Conservation (phyloP, 495 filamentous ascomycete species). For the Viridothelium virens region DNA sequence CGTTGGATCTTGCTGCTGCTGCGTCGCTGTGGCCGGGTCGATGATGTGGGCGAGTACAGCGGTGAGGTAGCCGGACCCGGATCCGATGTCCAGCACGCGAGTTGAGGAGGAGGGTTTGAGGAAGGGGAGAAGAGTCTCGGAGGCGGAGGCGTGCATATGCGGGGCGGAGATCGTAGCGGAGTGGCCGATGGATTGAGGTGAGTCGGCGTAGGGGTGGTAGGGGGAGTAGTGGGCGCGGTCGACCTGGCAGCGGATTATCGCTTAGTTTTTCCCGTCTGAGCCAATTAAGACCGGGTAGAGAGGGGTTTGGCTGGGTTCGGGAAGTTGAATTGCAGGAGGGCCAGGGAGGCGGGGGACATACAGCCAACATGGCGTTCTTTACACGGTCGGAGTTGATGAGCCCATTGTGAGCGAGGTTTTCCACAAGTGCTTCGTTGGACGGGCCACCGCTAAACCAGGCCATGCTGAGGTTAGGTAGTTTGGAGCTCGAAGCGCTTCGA, state of each 20-base stretch:
- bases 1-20: neutral
- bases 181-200: constrained; percentile 82
- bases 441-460: constrained; percentile 81
- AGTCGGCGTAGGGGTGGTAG: constrained; percentile 69
- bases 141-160: constrained; percentile 83
- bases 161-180: constrained; percentile 88
- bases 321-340: no score
- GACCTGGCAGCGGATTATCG: constrained; percentile 47
- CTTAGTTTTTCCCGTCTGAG: no score
- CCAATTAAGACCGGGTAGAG: no score
- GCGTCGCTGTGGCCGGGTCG: constrained; percentile 31
- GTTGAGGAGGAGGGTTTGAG: constrained; percentile 41
- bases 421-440: constrained; percentile 68
- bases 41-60: constrained; percentile 81
- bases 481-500: neutral
- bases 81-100: constrained; percentile 78
- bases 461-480: constrained; percentile 48
- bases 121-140: constrained; percentile 47
- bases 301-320: no score
- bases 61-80: constrained; percentile 84
- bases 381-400: constrained; percentile 66
- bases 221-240: constrained; percentile 81
- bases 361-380: constrained; percentile 69
- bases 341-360: constrained; percentile 33
- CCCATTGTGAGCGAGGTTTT: constrained; percentile 63